Evolutionary conservation across 371 early-diverging fungal genomes (phyloP).

Genomic region (Encephalitozoon intestinalis): DNA sequence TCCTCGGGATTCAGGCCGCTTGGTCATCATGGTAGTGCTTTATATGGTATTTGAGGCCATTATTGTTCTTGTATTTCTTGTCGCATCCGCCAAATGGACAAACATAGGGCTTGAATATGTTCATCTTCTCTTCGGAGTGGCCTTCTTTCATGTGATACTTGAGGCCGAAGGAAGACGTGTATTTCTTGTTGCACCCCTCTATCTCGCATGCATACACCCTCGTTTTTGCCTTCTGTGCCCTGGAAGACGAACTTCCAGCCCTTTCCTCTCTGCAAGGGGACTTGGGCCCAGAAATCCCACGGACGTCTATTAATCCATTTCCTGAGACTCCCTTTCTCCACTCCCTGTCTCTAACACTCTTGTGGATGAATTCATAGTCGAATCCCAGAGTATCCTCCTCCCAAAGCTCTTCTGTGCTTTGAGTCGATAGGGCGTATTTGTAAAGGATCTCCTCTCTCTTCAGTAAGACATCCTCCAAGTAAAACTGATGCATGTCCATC

Average conservation of each 20-base stretch:
- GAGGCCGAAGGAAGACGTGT: slow-evolving; percentile 62
- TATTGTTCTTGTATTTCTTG: slow-evolving; percentile 85
- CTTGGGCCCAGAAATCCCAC: not conserved
- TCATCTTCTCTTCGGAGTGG: slow-evolving; percentile 56
- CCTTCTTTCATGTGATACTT: slow-evolving; percentile 62
- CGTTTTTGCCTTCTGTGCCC: not conserved
- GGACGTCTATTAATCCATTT: not conserved
- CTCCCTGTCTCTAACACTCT: slow-evolving; percentile 1
- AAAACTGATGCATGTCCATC: slow-evolving; percentile 7
- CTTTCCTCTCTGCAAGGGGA: slow-evolving; percentile 1
- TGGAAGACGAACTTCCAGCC: not conserved
- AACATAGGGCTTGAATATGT: slow-evolving; percentile 69
- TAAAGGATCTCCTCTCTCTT: slow-evolving; percentile 10
- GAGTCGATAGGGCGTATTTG: not conserved
- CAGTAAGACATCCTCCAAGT: not conserved
- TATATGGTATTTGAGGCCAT: slow-evolving; percentile 86
- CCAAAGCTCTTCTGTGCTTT: not conserved
- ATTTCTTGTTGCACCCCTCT: slow-evolving; percentile 60
- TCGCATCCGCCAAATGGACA: slow-evolving; percentile 75
- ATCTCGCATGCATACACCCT: slow-evolving; percentile 57
- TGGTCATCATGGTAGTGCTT: slow-evolving; percentile 61
- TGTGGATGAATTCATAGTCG: slow-evolving; percentile 1
- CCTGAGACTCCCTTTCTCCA: not conserved
- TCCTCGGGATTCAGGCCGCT: not conserved
- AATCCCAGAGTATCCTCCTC: not conserved